A percentile compares a stretch with the other conserved stretches of the same genome.
Evolutionary conservation across 148 eudicot genomes (phyloP).

Genomic region (Oxyria digyna): DNA sequence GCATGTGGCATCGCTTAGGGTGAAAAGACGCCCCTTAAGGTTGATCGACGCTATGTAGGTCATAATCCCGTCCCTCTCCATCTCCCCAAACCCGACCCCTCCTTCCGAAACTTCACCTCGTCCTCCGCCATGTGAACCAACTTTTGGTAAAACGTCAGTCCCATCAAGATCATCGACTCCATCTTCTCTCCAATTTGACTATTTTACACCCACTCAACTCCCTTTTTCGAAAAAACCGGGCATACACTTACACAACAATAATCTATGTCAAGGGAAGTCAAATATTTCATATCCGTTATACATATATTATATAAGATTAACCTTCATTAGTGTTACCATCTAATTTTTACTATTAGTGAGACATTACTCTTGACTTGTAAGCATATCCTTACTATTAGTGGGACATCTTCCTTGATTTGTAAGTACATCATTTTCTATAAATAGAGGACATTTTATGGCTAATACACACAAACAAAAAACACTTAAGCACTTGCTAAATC

Average conservation of each 20-base stretch:
- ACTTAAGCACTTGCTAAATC: no score
- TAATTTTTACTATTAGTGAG: no score
- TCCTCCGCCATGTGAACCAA: constrained; percentile 89
- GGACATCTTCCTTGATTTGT: no score
- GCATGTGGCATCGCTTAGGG: constrained; percentile 73
- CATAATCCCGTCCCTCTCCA: constrained; percentile 91
- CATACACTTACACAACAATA: constrained; percentile 40
- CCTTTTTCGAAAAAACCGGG: constrained; percentile 91
- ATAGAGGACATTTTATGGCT: no score
- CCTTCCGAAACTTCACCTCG: constrained; percentile 96
- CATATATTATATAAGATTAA: no score
- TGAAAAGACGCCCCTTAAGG: constrained; percentile 91
- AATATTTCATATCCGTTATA: no score
- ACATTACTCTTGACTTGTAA: no score
- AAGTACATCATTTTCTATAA: no score
- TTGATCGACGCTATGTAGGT: constrained; percentile 90
- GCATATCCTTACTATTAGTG: no score
- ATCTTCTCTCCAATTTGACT: constrained; percentile 79
- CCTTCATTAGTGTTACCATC: no score
- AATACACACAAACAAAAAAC: no score
- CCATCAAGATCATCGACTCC: constrained; percentile 66
- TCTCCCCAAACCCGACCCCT: constrained; percentile 91
- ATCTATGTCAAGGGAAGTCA: no score
- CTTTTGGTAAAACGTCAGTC: constrained; percentile 83
- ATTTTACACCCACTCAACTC: constrained; percentile 67